phyloP scores from a whole-genome alignment of 306 rosid genomes.

The Sechiopsis laciniata region DNA sequence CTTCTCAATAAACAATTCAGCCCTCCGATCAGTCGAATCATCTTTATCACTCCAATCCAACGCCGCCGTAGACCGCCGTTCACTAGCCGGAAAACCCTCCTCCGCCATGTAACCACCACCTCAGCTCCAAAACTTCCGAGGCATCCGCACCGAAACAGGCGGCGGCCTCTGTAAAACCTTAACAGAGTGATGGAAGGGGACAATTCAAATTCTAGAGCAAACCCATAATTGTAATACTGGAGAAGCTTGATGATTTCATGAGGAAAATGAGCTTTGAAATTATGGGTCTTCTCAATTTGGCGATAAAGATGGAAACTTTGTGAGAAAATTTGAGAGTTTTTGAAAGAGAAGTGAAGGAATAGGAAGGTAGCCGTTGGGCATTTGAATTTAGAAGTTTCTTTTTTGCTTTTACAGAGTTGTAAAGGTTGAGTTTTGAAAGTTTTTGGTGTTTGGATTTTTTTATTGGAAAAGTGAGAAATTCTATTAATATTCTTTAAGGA shows the following conservation, averaged over 20 bases:
- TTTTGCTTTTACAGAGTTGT: too few species aligned
- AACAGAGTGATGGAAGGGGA: conserved; percentile 50
- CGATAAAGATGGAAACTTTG: conserved; percentile 28
- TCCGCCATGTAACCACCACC: conserved; percentile 22
- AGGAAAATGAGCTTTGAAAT: conserved; percentile 33
- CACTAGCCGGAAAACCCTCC: conserved; percentile 21
- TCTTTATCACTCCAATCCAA: too few species aligned
- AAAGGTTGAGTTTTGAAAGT: too few species aligned
- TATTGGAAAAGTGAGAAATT: too few species aligned
- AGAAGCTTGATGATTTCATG: conserved; percentile 35
- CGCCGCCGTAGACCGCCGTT: conserved; percentile 15
- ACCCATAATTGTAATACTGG: conserved; percentile 35
- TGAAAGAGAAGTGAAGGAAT: conserved; percentile 9
- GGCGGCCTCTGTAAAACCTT: conserved; percentile 19
- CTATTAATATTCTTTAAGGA: too few species aligned
- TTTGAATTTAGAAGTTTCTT: too few species aligned
- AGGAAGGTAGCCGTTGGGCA: too few species aligned
- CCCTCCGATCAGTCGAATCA: too few species aligned
- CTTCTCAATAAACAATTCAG: too few species aligned
- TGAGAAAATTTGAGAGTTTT: conserved; percentile 35
- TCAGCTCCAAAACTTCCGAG: conserved; percentile 19
- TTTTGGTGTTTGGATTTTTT: too few species aligned
- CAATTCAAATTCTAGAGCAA: conserved; percentile 35
- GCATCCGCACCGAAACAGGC: too few species aligned
- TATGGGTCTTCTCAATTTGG: conserved; percentile 37